Evolutionary conservation across 1,139 yeast genomes (phyloP), one percentile per base, ranked within the genome.

Genomic region (Cylindricascospora bacillispora): DNA sequence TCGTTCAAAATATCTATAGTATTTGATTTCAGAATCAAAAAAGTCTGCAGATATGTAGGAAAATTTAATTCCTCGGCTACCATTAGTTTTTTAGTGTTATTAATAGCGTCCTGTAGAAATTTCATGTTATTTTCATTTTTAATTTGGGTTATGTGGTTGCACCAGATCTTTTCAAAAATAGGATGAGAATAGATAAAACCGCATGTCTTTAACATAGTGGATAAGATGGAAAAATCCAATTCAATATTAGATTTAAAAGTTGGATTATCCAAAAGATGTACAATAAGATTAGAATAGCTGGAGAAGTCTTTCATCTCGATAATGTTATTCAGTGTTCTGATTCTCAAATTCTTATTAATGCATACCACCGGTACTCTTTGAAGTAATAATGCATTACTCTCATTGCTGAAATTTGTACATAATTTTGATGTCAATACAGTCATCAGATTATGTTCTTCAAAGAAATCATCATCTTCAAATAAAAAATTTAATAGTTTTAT

Each of bases 191-290:
- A n/a, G n/a, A n/a, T n/a, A n/a, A n/a, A n/a, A n/a, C n/a, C n/a
- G n/a, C n/a, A n/a, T n/a, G n/a, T n/a, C n/a, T n/a, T n/a, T 5
- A 50, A 35, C 4, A 22, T 14, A 25, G 37, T 29, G 4, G 14
- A 23, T 10, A 13, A 15, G 7, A 15, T 6, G 6, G 13, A n/a
- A 3, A 13, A 12, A n/a, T 22, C 15, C 0, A 58, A 52, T 45
- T 75, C 82, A 12, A 73, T 38, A 1, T 40, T 40, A 0, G 81
- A 65, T 38, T 57, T 70, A 40, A 59, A 66, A 0, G 79, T 64
- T 4, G 79, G 76, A 6, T 61, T 56, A 2, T 41, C 35, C 12
- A 73, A 43, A 14, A 73, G 41, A 34, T 65, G 64, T 3, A 40
- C 25, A 9, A 70, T 29, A 0, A 49, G 25, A 1, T 20, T 18